Conservation (phyloP, 345 rosid species). For the Theobroma cacao region DNA sequence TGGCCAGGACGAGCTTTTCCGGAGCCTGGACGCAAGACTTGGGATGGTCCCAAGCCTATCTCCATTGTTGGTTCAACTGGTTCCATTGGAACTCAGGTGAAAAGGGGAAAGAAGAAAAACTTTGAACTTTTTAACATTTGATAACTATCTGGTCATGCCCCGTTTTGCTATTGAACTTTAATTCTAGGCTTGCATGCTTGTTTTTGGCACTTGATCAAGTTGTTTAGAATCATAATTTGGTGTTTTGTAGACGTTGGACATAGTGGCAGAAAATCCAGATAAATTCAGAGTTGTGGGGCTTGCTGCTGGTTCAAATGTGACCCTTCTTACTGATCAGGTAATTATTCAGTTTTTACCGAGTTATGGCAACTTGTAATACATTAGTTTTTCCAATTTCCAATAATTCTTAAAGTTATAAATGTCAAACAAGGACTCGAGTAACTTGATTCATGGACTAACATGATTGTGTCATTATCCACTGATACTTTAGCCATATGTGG, state of each 20-base stretch:
- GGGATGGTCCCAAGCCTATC: constrained; percentile 94
- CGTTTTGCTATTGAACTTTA: background rate
- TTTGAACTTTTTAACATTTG: background rate
- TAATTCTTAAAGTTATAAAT: background rate
- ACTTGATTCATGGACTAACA: constrained; percentile 10
- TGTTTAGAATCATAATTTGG: constrained; percentile 1
- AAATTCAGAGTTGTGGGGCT: constrained; percentile 88
- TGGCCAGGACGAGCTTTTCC: constrained; percentile 94
- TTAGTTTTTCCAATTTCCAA: background rate
- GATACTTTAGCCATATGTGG: too few species aligned
- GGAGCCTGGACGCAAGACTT: constrained; percentile 56
- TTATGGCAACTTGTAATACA: background rate
- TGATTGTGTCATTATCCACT: background rate
- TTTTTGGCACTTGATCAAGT: background rate
- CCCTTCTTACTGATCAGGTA: constrained; percentile 97
- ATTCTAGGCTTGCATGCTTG: background rate
- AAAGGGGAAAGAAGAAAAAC: background rate
- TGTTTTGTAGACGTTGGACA: constrained; percentile 74
- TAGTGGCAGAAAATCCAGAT: constrained; percentile 85
- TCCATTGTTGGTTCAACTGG: constrained; percentile 95
- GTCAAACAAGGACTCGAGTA: background rate
- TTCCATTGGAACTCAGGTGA: constrained; percentile 98
- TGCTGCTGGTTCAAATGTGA: constrained; percentile 93
- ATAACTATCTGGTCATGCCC: background rate
- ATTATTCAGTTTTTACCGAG: background rate